Evolutionary conservation across 2,329 filamentous ascomycete species (phyloP).

Genomic region (Cucurbitaria berberidis): DNA sequence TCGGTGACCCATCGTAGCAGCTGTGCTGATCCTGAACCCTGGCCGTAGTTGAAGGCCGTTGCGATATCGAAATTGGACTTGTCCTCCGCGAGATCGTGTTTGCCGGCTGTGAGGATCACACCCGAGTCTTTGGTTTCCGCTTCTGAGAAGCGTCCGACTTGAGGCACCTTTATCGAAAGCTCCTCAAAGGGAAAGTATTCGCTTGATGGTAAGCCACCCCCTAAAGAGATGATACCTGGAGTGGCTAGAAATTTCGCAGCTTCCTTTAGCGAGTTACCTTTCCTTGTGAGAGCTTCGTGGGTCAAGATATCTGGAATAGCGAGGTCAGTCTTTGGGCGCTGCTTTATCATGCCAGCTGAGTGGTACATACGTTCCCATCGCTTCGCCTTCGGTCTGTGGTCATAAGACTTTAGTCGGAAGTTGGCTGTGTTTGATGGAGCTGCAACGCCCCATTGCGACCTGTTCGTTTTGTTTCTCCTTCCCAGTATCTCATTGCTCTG

Average conservation of each 20-base stretch:
- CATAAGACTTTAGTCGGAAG: constrained; percentile 72
- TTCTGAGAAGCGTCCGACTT: constrained; percentile 72
- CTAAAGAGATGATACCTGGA: constrained; percentile 87
- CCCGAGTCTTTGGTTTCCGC: constrained; percentile 67
- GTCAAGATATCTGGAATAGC: constrained; percentile 49
- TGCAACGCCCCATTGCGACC: constrained; percentile 75
- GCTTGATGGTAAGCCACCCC: constrained; percentile 86
- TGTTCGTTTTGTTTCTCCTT: constrained; percentile 73
- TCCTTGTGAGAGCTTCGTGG: constrained; percentile 61
- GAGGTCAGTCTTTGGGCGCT: neutral
- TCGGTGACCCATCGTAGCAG: constrained; percentile 90
- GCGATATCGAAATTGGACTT: constrained; percentile 75
- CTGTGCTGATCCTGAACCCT: constrained; percentile 84
- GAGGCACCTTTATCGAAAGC: constrained; percentile 75
- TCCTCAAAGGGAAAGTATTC: constrained; percentile 92
- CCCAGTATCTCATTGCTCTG: constrained; percentile 68
- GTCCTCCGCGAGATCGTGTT: constrained; percentile 77
- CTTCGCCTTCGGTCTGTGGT: constrained; percentile 75
- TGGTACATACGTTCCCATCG: constrained; percentile 80
- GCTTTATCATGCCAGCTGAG: no score
- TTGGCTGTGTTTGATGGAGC: constrained; percentile 78
- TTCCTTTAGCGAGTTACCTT: constrained; percentile 72
- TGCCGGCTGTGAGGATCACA: constrained; percentile 70
- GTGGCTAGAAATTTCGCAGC: constrained; percentile 80
- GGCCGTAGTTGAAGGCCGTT: constrained; percentile 91